Base-by-base conservation (phyloP, 306 rosid species). In the Gillenia trifoliata region DNA sequence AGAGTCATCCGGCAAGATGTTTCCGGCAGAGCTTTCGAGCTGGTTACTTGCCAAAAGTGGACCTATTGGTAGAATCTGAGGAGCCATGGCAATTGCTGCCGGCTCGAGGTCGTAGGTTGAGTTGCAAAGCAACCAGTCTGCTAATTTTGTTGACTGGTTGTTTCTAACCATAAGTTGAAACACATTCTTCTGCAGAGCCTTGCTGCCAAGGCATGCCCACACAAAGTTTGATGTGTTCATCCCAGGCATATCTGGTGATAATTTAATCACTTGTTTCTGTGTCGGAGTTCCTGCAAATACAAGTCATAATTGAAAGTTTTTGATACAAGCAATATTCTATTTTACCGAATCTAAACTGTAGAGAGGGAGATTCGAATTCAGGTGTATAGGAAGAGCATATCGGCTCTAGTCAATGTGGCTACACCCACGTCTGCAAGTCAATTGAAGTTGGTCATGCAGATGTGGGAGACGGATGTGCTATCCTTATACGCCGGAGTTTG, bases 191-290 rank as follows among this genome's bases (percentile, higher is more conserved):
- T 81, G 87, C n/a, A 87, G 60, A 23, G 77, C 54, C 59, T 26
- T 12, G 78, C 87, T 86, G 19, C 92, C 92, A 50, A 81, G 26
- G 16, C 79, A 72, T 64, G 73, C 71, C 97, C 96, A 92, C 3
- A 77, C 86, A 33, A 92, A 82, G 55, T 82, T 45, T 78, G 80
- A 77, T 11, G 86, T 81, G 49, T 77, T 88, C 55, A 77, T 56
- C 26, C 76, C 49, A 5, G 92, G 90, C 86, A 84, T 80, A 54
- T 78, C 54, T 67, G 89, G 82, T 55, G 90, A 43, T 7, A n/a
- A 31, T 19, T 76, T 76, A 3, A 68, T 59, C 19, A 40, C 25
- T 23, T 45, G 41, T 34, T 69, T 70, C 65, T 71, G 50, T 22
- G 22, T 28, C 40, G 65, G 34, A 70, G 66, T 77, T 49, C 76